phyloP scores from a whole-genome alignment of 305 asterid genomes.

The Andrographis paniculata region DNA sequence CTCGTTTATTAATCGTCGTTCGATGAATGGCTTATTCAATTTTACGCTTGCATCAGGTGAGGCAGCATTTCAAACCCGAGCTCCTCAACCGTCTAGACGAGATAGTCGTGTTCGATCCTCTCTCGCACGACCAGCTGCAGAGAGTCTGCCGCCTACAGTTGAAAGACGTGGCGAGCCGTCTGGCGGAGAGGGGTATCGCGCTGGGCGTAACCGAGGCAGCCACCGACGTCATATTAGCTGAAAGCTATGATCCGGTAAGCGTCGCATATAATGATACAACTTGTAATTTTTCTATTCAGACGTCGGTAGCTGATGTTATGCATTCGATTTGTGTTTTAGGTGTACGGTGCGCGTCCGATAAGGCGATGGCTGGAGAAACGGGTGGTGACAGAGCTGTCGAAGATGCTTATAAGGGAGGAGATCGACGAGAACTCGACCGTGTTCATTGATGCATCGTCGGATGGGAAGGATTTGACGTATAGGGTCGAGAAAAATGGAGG shows the following conservation, averaged over 20 bases:
- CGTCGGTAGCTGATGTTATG: background rate
- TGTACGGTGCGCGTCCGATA: slow-evolving; percentile 80
- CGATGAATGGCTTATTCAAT: background rate
- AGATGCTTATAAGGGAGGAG: slow-evolving; percentile 72
- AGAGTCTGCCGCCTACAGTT: slow-evolving; percentile 71
- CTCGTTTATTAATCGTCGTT: background rate
- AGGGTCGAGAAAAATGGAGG: slow-evolving; percentile 77
- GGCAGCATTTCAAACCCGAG: slow-evolving; percentile 90
- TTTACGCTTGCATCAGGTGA: slow-evolving; percentile 34
- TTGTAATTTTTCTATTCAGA: background rate
- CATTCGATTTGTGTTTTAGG: slow-evolving; percentile 21
- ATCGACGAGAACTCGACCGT: slow-evolving; percentile 80
- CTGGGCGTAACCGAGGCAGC: slow-evolving; percentile 73
- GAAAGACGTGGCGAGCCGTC: slow-evolving; percentile 67
- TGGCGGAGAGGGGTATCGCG: slow-evolving; percentile 88
- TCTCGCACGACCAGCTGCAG: slow-evolving; percentile 68
- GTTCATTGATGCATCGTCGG: slow-evolving; percentile 39
- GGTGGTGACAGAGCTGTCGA: slow-evolving; percentile 76
- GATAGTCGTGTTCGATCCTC: slow-evolving; percentile 83
- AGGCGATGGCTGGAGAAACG: slow-evolving; percentile 86
- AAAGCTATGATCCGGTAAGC: slow-evolving; percentile 86
- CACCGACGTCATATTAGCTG: slow-evolving; percentile 50
- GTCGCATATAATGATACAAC: background rate
- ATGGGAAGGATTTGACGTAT: slow-evolving; percentile 36
- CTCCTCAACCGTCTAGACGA: slow-evolving; percentile 78